These are phyloP conservation scores for Lineolata rhizophorae DNA, from an alignment of 495 filamentous ascomycete genomes.

Conservation along the genomic window DNA sequence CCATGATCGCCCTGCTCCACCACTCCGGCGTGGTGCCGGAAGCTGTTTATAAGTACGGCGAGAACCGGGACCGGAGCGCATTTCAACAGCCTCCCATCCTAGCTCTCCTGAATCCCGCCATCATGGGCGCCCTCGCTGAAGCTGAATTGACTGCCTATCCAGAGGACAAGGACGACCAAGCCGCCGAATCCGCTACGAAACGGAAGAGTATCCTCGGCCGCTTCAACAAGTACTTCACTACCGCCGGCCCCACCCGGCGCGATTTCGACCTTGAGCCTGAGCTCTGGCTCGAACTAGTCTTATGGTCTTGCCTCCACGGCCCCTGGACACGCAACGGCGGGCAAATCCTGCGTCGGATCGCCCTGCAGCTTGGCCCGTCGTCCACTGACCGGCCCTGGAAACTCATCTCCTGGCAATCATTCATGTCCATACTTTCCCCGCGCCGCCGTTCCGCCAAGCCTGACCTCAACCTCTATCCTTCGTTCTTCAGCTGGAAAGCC, in stretches of 20 bases:
- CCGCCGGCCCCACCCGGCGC: conserved; percentile 5
- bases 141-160: conserved; percentile 35
- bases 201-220: no score
- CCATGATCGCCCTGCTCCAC: conserved; percentile 37
- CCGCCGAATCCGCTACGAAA: neutral
- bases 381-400: no score
- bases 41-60: conserved; percentile 29
- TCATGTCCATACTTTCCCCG: no score
- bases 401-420: no score
- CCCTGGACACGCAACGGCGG: conserved; percentile 31
- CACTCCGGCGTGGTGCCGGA: conserved; percentile 33
- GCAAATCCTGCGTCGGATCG: conserved; percentile 24
- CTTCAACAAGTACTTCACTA: neutral
- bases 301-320: conserved; percentile 46
- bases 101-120: conserved; percentile 30
- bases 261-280: conserved; percentile 31
- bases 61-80: conserved; percentile 13
- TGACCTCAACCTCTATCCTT: no score
- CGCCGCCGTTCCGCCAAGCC: no score
- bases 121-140: conserved; percentile 39
- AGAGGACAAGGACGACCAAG: conserved; percentile 9
- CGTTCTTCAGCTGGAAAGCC: no score
- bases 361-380: no score
- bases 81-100: conserved; percentile 35
- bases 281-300: conserved; percentile 42